A percentile compares a stretch with the other conserved stretches of the same genome.
Conservation (phyloP, 495 filamentous ascomycete genomes). For the Aspergillus sclerotioniger region DNA sequence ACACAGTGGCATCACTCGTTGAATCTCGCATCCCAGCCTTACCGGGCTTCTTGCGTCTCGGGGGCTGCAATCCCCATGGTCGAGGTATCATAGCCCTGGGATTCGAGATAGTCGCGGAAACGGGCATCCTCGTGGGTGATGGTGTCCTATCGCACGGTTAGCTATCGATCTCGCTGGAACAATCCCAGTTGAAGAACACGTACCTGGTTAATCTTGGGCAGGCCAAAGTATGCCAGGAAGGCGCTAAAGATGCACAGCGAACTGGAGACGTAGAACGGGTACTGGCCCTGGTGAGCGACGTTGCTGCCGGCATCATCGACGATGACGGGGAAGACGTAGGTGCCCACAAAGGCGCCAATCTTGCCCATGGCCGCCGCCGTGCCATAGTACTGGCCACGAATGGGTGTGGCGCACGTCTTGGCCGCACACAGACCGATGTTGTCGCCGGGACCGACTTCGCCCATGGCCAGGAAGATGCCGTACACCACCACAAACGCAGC, state of each 20-base stretch:
- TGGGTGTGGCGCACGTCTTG: constrained; percentile 82
- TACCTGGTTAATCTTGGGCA: constrained; percentile 55
- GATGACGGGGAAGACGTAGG: constrained; percentile 77
- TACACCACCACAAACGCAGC: constrained; percentile 76
- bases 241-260: constrained; percentile 63
- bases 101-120: constrained; percentile 66
- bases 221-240: constrained; percentile 52
- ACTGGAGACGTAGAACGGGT: constrained; percentile 76
- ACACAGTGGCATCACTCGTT: not conserved
- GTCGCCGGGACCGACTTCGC: constrained; percentile 84
- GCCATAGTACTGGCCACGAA: constrained; percentile 90
- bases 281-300: constrained; percentile 61
- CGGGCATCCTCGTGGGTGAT: constrained; percentile 65
- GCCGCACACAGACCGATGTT: constrained; percentile 87
- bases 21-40: not conserved
- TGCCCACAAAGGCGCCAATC: constrained; percentile 85
- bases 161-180: too few relatives aligned
- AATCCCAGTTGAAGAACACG: not conserved
- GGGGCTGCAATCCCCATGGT: constrained; percentile 53
- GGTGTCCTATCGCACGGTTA: constrained; percentile 53
- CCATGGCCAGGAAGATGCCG: constrained; percentile 76
- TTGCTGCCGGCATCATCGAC: constrained; percentile 58
- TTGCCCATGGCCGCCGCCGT: constrained; percentile 83
- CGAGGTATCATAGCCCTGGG: constrained; percentile 66
- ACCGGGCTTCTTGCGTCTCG: not conserved